Base-by-base conservation (phyloP, 768 basidiomycete genomes). In the Amanita muscaria region DNA sequence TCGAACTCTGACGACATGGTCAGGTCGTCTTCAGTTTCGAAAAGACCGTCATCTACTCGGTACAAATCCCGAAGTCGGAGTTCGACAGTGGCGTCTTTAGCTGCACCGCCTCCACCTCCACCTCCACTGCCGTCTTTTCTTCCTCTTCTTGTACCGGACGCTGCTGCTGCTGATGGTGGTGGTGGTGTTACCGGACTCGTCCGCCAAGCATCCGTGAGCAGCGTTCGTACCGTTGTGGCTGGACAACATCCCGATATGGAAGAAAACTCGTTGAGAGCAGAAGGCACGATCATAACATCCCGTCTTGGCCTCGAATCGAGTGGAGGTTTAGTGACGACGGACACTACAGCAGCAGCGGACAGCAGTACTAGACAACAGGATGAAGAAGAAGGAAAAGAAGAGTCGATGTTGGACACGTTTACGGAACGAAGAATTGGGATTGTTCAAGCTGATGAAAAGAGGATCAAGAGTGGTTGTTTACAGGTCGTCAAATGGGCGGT, bases 181-280 rank as follows among this genome's bases (percentile, higher is more conserved):
- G n/a, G n/a, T n/a, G n/a, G n/a, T n/a, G n/a, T n/a, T n/a, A n/a
- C n/a, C n/a, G n/a, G n/a, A 42, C 54, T 57, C 14, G 56, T 53
- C 4, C 74, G 72, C 44, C 73, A 70, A 30, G 69, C 72, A 14
- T 86, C 84, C 2, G 65, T 64, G 15, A 83, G 79, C 56, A 88
- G 86, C 49, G 70, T 85, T 23, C 73, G 76, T 14, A 89, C 88
- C 0, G 79, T 89, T 4, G 76, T 74, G 21, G 83, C 76, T 2
- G 72, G 60, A 5, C 79, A 80, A 25, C 62, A 67, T 38, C 61
- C 55, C 37, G 69, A 66, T 3, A 52, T 49, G 5, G 63, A 53
- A 8, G 55, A 44, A 10, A 51, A 36, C 2, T 46, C 34, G 31
- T 52, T 49, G 11, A 59, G 52, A 38, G 49, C 48, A 6, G 59